Percentiles rank a stretch among this genome's conserved stretches.
Evolutionary conservation across 306 rosid genomes (phyloP).

Genomic region (Vigna hirtella): DNA sequence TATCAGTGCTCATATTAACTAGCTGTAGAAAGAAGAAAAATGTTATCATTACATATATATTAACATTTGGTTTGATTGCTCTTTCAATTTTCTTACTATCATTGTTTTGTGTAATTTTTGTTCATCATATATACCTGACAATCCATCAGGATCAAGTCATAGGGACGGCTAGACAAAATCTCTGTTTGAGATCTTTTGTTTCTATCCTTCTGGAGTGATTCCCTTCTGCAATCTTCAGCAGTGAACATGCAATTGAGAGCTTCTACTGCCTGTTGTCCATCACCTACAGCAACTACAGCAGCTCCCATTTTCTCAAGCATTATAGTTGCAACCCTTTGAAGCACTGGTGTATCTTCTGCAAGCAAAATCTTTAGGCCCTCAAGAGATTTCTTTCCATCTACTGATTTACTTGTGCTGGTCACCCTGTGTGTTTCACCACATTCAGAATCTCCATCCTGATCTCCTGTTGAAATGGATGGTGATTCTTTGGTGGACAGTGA

Average conservation of each 20-base stretch:
- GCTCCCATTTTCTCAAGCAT: slow-evolving; percentile 99
- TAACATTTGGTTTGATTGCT: neutral
- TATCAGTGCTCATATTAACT: slow-evolving; percentile 8
- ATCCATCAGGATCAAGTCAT: slow-evolving; percentile 94
- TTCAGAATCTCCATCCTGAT: slow-evolving; percentile 49
- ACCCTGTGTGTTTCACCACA: slow-evolving; percentile 43
- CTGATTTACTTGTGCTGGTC: slow-evolving; percentile 50
- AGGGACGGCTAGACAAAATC: slow-evolving; percentile 50
- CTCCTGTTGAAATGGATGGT: slow-evolving; percentile 45
- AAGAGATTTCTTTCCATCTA: slow-evolving; percentile 67
- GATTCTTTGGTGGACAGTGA: slow-evolving; percentile 33
- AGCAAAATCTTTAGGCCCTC: slow-evolving; percentile 85
- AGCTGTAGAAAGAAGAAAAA: neutral
- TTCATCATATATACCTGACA: slow-evolving; percentile 74
- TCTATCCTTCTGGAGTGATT: slow-evolving; percentile 53
- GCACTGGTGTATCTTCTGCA: slow-evolving; percentile 95
- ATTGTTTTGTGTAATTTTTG: neutral
- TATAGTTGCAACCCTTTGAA: slow-evolving; percentile 94
- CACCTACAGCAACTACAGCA: slow-evolving; percentile 79
- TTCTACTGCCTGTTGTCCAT: slow-evolving; percentile 94
- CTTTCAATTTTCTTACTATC: neutral
- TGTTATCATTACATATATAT: neutral
- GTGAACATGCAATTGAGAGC: slow-evolving; percentile 62
- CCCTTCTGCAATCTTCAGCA: slow-evolving; percentile 58
- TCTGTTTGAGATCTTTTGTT: slow-evolving; percentile 55